These are phyloP conservation scores for Zopfia rhizophila DNA, from an alignment of 2,329 filamentous ascomycete genomes.

Conservation along the genomic window DNA sequence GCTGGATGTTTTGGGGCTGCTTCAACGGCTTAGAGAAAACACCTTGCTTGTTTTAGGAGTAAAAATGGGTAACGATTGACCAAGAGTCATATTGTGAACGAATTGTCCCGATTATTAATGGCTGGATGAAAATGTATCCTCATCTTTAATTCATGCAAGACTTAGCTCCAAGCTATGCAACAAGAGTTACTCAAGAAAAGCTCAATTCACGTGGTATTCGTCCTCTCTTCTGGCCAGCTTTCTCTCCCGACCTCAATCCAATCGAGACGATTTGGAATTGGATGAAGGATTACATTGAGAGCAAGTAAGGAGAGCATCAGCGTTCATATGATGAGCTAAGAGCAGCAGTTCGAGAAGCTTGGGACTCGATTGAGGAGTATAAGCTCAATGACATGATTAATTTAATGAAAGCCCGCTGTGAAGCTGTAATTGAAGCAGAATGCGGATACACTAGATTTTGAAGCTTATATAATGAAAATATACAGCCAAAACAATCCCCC, in stretches of 20 bases:
- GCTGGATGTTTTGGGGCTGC: slow-evolving; percentile 9
- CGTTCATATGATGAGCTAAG: slow-evolving; percentile 4
- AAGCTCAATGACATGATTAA: too few relatives aligned
- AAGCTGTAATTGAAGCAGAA: slow-evolving; percentile 13
- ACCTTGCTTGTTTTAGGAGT: slow-evolving; percentile 18
- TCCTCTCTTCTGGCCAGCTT: slow-evolving; percentile 14
- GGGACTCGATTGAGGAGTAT: not conserved
- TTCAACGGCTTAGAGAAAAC: too few relatives aligned
- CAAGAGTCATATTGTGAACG: slow-evolving; percentile 15
- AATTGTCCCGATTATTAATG: slow-evolving; percentile 20
- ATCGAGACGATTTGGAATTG: slow-evolving; percentile 18
- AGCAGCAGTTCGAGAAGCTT: slow-evolving; percentile 1
- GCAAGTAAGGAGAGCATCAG: slow-evolving; percentile 1
- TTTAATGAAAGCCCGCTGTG: slow-evolving; percentile 9
- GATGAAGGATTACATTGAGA: slow-evolving; percentile 20
- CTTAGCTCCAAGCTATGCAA: slow-evolving; percentile 5
- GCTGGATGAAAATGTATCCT: slow-evolving; percentile 14
- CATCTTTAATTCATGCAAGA: slow-evolving; percentile 18
- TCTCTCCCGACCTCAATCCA: slow-evolving; percentile 16
- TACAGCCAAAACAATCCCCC: too few relatives aligned
- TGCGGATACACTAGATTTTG: not conserved
- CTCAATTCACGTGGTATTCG: slow-evolving; percentile 1
- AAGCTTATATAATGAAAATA: too few relatives aligned
- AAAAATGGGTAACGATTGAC: slow-evolving; percentile 17
- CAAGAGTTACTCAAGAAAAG: slow-evolving; percentile 1